Evolutionary conservation across 1,139 yeast genomes (phyloP).

Genomic region (Pichia sp.): DNA sequence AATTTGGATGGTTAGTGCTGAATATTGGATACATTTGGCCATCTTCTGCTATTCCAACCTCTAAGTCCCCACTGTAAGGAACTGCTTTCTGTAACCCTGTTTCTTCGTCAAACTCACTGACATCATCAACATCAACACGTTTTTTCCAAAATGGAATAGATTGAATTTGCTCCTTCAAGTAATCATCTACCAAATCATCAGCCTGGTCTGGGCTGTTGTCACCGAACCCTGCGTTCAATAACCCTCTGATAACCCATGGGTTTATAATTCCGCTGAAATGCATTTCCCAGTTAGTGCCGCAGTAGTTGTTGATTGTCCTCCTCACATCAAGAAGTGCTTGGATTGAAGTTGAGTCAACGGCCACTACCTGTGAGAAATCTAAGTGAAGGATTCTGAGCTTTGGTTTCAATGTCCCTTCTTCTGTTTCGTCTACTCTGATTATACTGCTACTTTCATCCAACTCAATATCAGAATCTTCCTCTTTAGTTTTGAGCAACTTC

Average conservation of each 20-base stretch:
- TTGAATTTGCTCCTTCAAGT: neutral
- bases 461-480: too few species aligned
- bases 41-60: slow-evolving; percentile 34
- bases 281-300: slow-evolving; percentile 80
- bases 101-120: slow-evolving; percentile 11
- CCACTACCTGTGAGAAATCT: slow-evolving; percentile 74
- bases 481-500: neutral
- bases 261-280: slow-evolving; percentile 82
- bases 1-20: slow-evolving; percentile 74
- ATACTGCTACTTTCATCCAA: neutral
- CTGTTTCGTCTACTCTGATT: neutral
- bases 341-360: slow-evolving; percentile 72
- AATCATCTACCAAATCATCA: slow-evolving; percentile 12
- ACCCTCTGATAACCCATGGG: slow-evolving; percentile 81
- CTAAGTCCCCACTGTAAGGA: slow-evolving; percentile 7
- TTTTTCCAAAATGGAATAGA: neutral
- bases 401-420: slow-evolving; percentile 44
- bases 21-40: slow-evolving; percentile 44
- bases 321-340: slow-evolving; percentile 75
- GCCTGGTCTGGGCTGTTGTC: slow-evolving; percentile 19
- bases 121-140: slow-evolving; percentile 16
- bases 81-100: slow-evolving; percentile 27
- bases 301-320: slow-evolving; percentile 66
- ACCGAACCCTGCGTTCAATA: slow-evolving; percentile 79
- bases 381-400: slow-evolving; percentile 64